Base-by-base conservation (phyloP, 352 stramenopile species). In the Phytopythium kandeliae region DNA sequence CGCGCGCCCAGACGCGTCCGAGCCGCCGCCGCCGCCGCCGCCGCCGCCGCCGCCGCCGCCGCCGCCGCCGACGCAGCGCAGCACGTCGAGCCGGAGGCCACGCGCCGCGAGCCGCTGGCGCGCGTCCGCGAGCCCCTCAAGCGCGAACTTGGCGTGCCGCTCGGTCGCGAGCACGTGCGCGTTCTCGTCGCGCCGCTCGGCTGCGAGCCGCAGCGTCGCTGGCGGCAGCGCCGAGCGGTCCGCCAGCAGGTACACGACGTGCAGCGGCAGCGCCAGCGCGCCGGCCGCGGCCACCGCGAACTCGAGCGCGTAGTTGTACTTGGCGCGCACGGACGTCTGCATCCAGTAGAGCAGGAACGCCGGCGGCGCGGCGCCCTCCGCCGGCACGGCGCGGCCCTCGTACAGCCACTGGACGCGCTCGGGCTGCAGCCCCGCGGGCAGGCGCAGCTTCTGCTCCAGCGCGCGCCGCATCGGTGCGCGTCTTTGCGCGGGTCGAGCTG, bases 331-430 rank as follows among this genome's bases (percentile, higher is more conserved):
- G 2, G 79, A 85, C 40, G 80, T 91, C 55, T 94, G 84, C 84
- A 94, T 94, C 84, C 84, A 94, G 65, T 94, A 94, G 54, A 94
- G 64, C 40, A 94, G 52, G 36, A 86, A 77, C 17, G 19, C 17
- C 13, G 24, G 41, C 24, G 30, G 51, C 16, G 51, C 36, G 28
- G 28, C 28, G 28, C 28, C 28, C n/a, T n/a, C n/a, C 22, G 33
- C 22, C 2, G 21, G 22, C 44, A 17, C 16, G 11, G 42, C 4
- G 25, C 58, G 25, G 28, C 80, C 80, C 49, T 89, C 74, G 51
- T 84, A 87, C 30, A 89, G 62, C 81, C 81, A 92, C 62, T 86
- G 71, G 13, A 92, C 61, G 36, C 81, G 76, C 56, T 92, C 76
- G 17, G 34, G 54, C 25, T 89, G 78, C 31, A 92, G 61, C n/a